Evolutionary conservation across 192 early-diverging fungal genomes (phyloP).

Genomic region (Coemansia sp.): DNA sequence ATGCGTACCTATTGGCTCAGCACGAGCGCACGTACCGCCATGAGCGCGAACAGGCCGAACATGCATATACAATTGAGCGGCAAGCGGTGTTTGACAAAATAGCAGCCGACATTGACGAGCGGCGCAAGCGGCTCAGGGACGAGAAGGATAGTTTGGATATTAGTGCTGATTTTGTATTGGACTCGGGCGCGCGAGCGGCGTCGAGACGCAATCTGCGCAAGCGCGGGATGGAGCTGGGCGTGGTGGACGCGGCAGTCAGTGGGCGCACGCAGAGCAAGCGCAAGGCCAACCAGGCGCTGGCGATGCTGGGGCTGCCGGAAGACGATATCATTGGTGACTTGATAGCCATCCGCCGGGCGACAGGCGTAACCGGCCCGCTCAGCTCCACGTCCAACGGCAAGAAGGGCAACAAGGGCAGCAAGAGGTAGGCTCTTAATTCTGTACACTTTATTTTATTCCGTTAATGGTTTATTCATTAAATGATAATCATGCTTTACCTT

Average conservation of each 20-base stretch:
- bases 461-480: not conserved
- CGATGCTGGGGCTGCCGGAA: slow-evolving; percentile 38
- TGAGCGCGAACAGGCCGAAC: slow-evolving; percentile 55
- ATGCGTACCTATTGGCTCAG: slow-evolving; percentile 39
- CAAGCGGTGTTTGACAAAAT: slow-evolving; percentile 74
- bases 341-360: slow-evolving; percentile 34
- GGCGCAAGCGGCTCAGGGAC: slow-evolving; percentile 72
- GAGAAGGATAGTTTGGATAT: slow-evolving; percentile 85
- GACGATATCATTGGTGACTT: slow-evolving; percentile 48
- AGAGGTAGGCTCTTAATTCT: slow-evolving; percentile 19
- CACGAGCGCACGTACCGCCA: slow-evolving; percentile 32
- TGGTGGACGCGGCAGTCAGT: slow-evolving; percentile 14
- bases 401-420: slow-evolving; percentile 39
- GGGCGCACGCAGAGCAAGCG: slow-evolving; percentile 45
- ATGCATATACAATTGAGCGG: slow-evolving; percentile 69
- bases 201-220: slow-evolving; percentile 62
- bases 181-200: slow-evolving; percentile 37
- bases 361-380: slow-evolving; percentile 50
- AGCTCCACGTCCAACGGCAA: slow-evolving; percentile 26
- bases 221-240: slow-evolving; percentile 54
- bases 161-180: slow-evolving; percentile 56
- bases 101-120: slow-evolving; percentile 72
- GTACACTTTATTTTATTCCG: slow-evolving; percentile 1
- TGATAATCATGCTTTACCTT: not conserved
- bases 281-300: slow-evolving; percentile 39